A percentile compares a stretch with the other conserved stretches of the same genome.
Evolutionary conservation across 768 basidiomycete genomes (phyloP).

Genomic region (Sarcodon aspratus): DNA sequence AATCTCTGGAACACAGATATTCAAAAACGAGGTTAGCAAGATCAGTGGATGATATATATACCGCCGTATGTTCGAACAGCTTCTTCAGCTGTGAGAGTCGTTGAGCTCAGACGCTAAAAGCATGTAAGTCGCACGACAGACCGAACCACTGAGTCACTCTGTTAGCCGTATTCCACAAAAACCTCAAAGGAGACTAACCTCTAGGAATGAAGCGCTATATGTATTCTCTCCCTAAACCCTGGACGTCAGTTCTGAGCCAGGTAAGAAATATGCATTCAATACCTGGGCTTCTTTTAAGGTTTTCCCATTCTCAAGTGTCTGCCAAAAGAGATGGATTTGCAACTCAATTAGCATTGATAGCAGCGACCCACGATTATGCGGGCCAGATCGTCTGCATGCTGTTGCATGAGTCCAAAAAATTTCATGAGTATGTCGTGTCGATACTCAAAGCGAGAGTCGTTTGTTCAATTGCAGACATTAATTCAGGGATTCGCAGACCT

Average conservation of each 20-base stretch:
- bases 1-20: slow-evolving; percentile 37
- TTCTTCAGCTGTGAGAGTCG: slow-evolving; percentile 37
- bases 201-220: slow-evolving; percentile 80
- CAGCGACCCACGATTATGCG: slow-evolving; percentile 61
- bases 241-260: background rate
- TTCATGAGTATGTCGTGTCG: slow-evolving; percentile 80
- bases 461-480: background rate
- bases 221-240: slow-evolving; percentile 56
- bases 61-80: slow-evolving; percentile 88
- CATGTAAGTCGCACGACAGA: slow-evolving; percentile 17
- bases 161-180: slow-evolving; percentile 6
- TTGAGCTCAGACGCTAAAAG: background rate
- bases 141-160: slow-evolving; percentile 61
- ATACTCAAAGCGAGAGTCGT: slow-evolving; percentile 27
- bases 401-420: slow-evolving; percentile 66
- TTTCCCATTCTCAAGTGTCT: slow-evolving; percentile 97
- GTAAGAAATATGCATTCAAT: background rate
- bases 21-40: background rate
- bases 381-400: slow-evolving; percentile 79
- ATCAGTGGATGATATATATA: slow-evolving; percentile 15
- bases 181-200: slow-evolving; percentile 34
- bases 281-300: slow-evolving; percentile 77
- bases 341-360: background rate
- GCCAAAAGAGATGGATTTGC: slow-evolving; percentile 1
- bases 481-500: slow-evolving; percentile 30